Conservation (phyloP, 306 rosid genomes). For the Vicia sativa region DNA sequence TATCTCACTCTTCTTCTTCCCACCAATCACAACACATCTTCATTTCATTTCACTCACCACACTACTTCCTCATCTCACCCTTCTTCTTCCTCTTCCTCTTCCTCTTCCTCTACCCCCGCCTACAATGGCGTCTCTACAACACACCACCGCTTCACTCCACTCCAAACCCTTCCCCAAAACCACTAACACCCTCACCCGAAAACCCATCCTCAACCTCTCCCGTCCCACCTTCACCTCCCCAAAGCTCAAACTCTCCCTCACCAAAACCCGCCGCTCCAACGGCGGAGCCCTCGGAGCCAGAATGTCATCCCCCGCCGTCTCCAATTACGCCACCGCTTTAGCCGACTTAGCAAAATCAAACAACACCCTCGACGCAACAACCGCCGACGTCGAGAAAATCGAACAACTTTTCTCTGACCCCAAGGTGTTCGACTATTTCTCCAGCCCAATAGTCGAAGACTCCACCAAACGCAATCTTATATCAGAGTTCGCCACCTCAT, state of each 20-base stretch:
- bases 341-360: slow-evolving; percentile 67
- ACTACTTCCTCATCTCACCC: background rate
- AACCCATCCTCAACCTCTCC: slow-evolving; percentile 55
- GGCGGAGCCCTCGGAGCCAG: slow-evolving; percentile 47
- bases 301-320: slow-evolving; percentile 62
- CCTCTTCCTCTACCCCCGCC: background rate
- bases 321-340: slow-evolving; percentile 78
- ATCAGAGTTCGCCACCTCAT: slow-evolving; percentile 54
- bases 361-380: slow-evolving; percentile 72
- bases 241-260: slow-evolving; percentile 35
- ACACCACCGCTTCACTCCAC: slow-evolving; percentile 61
- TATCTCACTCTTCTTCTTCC: slow-evolving; percentile 16
- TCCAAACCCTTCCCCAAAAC: slow-evolving; percentile 55
- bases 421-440: slow-evolving; percentile 52
- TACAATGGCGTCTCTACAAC: slow-evolving; percentile 78
- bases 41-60: background rate
- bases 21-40: background rate
- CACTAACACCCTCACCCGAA: slow-evolving; percentile 36
- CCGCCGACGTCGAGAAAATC: slow-evolving; percentile 70
- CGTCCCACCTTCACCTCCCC: slow-evolving; percentile 55
- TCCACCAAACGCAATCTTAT: slow-evolving; percentile 53
- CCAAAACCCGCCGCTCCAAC: slow-evolving; percentile 40
- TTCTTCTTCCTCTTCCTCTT: too few relatives aligned
- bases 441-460: slow-evolving; percentile 52
- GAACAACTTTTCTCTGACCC: slow-evolving; percentile 61